Evolutionary conservation across 2,329 filamentous ascomycete genomes (phyloP), one percentile per base, ranked within the genome.

Genomic region (Aureobasidium sp.): DNA sequence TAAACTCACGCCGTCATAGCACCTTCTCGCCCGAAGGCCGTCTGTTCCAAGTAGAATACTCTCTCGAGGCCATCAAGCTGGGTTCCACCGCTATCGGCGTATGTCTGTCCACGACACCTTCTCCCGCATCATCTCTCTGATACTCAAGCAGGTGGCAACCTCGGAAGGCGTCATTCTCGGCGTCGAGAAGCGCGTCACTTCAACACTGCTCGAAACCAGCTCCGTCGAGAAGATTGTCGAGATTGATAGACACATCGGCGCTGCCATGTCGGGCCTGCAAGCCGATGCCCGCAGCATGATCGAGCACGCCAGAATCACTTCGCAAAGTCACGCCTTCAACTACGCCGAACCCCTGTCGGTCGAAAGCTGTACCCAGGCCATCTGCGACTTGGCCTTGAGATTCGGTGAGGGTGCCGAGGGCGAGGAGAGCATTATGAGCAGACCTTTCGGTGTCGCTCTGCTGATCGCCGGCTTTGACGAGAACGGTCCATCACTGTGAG

Each of bases 41-140:
- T 74, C 88, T 98, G 72, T 98, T 98, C 82, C 93, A 98, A 79
- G 93, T 98, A 78, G 93, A 98, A 86, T 98, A 98, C 83, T 97
- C 93, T 56, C 86, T 98, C 72, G 93, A 98, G 79, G 93, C 93
- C 74, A 98, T 98, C 83, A 98, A 98, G 79, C 88, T 97, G 62
- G 93, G 93, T 63, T 95, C 88, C 66, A 98, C 93, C 63, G 93
- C 93, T 68, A 98, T 98, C 75, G 93, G 93, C 65, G 90, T 84
- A 78, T 57, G 75, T 70, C 21, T n/a, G 21, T 4, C 12, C 39
- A 10, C 39, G n/a, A 19, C 10, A 17, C 47, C 52, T 11, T 6
- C 12, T 39, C 24, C 34, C 52, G 6, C 16, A 3, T 35, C 38
- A 19, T 21, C 30, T 27, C n/a, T 37, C 44, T 48, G 41, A 48